phyloP scores from a whole-genome alignment of 2,329 filamentous ascomycete genomes.

The Teratosphaeria pseudoeucalypti region DNA sequence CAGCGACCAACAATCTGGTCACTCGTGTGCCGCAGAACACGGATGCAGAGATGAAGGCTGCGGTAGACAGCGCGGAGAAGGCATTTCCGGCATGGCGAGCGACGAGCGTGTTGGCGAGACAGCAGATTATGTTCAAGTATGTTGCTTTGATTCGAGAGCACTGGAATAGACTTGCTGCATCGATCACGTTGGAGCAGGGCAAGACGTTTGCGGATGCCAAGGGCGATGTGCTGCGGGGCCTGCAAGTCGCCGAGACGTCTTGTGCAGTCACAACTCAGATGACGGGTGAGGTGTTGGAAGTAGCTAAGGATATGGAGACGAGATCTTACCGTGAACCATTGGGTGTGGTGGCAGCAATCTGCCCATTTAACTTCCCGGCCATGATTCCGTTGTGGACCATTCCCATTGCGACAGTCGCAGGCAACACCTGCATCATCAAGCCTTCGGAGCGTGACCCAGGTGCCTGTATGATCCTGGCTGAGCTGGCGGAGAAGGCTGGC shows the following conservation, averaged over 20 bases:
- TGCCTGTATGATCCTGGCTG: slow-evolving; percentile 74
- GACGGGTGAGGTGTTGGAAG: slow-evolving; percentile 74
- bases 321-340: slow-evolving; percentile 71
- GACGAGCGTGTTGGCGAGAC: slow-evolving; percentile 61
- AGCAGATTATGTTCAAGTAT: slow-evolving; percentile 84
- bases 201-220: slow-evolving; percentile 77
- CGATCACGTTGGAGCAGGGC: slow-evolving; percentile 79
- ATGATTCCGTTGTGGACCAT: slow-evolving; percentile 94
- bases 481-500: slow-evolving; percentile 68
- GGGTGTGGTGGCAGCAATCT: slow-evolving; percentile 73
- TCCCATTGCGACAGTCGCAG: slow-evolving; percentile 71
- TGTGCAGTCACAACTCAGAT: slow-evolving; percentile 72
- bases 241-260: slow-evolving; percentile 77
- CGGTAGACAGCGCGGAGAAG: slow-evolving; percentile 63
- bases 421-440: slow-evolving; percentile 77
- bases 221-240: slow-evolving; percentile 69
- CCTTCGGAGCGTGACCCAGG: slow-evolving; percentile 78
- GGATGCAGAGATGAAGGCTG: slow-evolving; percentile 62
- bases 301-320: slow-evolving; percentile 85
- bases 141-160: slow-evolving; percentile 70
- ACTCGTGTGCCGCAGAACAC: slow-evolving; percentile 77
- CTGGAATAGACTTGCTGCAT: slow-evolving; percentile 74
- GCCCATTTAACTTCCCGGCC: slow-evolving; percentile 83
- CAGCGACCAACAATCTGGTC: slow-evolving; percentile 75
- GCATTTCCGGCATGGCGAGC: slow-evolving; percentile 65